phyloP scores from a whole-genome alignment of 2,329 filamentous ascomycete genomes.

The Anisogramma anomala region DNA sequence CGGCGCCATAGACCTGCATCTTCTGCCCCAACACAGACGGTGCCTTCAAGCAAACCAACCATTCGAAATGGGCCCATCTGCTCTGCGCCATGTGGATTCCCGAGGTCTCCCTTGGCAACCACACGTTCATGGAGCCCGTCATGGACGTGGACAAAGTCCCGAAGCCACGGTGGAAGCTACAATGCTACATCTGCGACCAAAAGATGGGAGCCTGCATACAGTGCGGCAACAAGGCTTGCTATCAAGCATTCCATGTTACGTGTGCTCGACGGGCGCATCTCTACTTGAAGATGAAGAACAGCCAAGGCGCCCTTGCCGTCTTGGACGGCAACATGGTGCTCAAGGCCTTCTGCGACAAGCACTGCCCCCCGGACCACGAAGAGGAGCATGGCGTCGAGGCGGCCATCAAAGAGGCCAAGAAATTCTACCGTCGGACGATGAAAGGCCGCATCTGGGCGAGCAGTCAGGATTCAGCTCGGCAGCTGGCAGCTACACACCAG shows the following conservation, averaged over 20 bases:
- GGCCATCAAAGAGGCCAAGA: slow-evolving; percentile 72
- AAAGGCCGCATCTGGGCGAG: slow-evolving; percentile 84
- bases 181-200: slow-evolving; percentile 94
- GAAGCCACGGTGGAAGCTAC: slow-evolving; percentile 83
- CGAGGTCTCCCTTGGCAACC: slow-evolving; percentile 88
- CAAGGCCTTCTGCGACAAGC: slow-evolving; percentile 93
- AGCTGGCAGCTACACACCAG: slow-evolving; percentile 62
- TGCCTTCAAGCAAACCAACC: slow-evolving; percentile 95
- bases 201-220: slow-evolving; percentile 98
- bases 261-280: slow-evolving; percentile 80
- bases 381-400: slow-evolving; percentile 72
- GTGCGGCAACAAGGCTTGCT: slow-evolving; percentile 95
- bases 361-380: slow-evolving; percentile 81
- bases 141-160: slow-evolving; percentile 98
- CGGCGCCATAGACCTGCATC: slow-evolving; percentile 61
- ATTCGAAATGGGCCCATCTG: slow-evolving; percentile 91
- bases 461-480: slow-evolving; percentile 71
- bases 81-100: slow-evolving; percentile 98
- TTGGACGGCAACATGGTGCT: slow-evolving; percentile 70
- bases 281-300: slow-evolving; percentile 94
- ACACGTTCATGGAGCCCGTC: slow-evolving; percentile 95
- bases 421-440: slow-evolving; percentile 84
- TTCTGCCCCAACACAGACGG: slow-evolving; percentile 97
- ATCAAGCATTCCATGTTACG: slow-evolving; percentile 93
- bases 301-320: slow-evolving; percentile 64